phyloP scores from a whole-genome alignment of 2,329 filamentous ascomycete species.

The Epichloe scottii region DNA sequence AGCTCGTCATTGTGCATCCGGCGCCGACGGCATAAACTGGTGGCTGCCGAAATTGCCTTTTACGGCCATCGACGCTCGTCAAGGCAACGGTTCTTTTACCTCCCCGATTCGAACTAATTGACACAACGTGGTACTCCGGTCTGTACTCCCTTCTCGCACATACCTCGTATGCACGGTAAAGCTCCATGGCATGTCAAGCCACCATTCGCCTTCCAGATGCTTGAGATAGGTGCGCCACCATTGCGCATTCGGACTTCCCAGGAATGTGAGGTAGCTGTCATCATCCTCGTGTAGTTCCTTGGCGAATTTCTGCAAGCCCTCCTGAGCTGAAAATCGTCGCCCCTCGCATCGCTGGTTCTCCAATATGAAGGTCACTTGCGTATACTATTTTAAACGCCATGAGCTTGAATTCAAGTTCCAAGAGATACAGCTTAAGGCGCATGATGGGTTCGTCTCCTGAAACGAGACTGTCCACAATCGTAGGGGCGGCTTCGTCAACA shows the following conservation, averaged over 20 bases:
- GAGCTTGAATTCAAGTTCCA: conserved; percentile 19
- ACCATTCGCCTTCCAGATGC: conserved; percentile 16
- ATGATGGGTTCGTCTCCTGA: conserved; percentile 14
- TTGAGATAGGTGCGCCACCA: conserved; percentile 16
- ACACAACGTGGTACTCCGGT: no score
- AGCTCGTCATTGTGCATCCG: no score
- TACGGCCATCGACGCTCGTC: no score
- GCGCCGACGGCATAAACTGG: no score
- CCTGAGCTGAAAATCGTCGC: conserved; percentile 9
- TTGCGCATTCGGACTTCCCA: conserved; percentile 15
- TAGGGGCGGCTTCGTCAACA: conserved; percentile 11
- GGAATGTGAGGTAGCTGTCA: conserved; percentile 14
- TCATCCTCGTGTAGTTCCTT: conserved; percentile 10
- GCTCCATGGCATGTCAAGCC: conserved; percentile 16
- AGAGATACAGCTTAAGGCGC: conserved; percentile 15
- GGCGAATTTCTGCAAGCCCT: conserved; percentile 12
- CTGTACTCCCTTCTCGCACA: not conserved
- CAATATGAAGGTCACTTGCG: conserved; percentile 14
- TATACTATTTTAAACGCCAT: conserved; percentile 16
- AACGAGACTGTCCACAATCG: conserved; percentile 12
- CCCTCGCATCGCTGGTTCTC: conserved; percentile 13
- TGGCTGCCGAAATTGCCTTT: no score
- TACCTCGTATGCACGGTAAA: conserved; percentile 11
- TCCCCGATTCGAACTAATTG: no score
- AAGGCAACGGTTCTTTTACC: no score